Base-by-base conservation (phyloP, 2,329 filamentous ascomycete species). In the Penicillium hesseltinei region DNA sequence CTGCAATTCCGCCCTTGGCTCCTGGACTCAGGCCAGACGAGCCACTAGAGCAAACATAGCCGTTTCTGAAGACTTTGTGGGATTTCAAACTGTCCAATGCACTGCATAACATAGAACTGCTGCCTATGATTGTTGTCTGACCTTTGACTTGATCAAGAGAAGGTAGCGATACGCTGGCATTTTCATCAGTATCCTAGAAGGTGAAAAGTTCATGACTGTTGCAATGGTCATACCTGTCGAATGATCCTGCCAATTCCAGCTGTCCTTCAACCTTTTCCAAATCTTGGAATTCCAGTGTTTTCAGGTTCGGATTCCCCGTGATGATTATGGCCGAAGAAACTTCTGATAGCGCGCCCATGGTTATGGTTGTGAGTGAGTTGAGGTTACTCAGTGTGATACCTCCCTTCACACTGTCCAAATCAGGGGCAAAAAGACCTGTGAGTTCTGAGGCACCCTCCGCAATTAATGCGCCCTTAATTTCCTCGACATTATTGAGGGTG, bases 401-500 rank as follows among this genome's bases (percentile, higher is more conserved):
- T 4, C 66, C 66, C 8, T 58, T 8, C 6, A 72, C 17, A 1
- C 42, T 63, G 17, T 68, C 58, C 9, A 72, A 48, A 48, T 66
- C 59, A n/a, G 67, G 59, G 0, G 59, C 54, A 8, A 56, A 31
- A 6, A 71, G 27, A 4, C 31, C 21, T 1, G 62, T 66, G 29
- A 70, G 52, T 2, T 50, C 56, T 5, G 60, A 60, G 8, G 55
- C 56, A 6, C 58, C 58, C 5, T 66, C 54, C 13, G 63, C 57
- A 5, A 62, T 66, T 1, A 72, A 57, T 4, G 61, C 56, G 11
- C 67, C 71, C 23, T 63, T 59, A 21, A 72, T 62, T 15, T 65
- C 53, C 21, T 66, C 57, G 4, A 81, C 62, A 42, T 76, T 72
- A 58, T 77, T 77, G 5, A 78, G 72, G 8, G 67, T 68, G 27